Evolutionary conservation across 352 stramenopile genomes (phyloP).

Genomic region (Phytophthora meadii): DNA sequence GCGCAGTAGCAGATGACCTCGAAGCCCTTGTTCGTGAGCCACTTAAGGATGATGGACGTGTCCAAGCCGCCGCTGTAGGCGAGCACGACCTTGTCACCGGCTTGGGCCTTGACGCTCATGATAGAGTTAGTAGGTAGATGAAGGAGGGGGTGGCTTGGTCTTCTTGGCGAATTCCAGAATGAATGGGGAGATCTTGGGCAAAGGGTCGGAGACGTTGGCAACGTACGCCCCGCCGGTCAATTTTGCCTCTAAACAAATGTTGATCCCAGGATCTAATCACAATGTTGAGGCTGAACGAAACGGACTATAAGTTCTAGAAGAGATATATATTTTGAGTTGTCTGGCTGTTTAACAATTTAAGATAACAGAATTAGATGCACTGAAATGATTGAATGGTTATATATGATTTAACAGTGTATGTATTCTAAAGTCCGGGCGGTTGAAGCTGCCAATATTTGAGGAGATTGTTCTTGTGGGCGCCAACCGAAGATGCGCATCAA

Average conservation of each 20-base stretch:
- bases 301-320: constrained; percentile 4
- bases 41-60: constrained; percentile 99
- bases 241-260: constrained; percentile 35
- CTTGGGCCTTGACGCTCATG: constrained; percentile 78
- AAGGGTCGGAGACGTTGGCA: constrained; percentile 21
- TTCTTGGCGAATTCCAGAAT: constrained; percentile 53
- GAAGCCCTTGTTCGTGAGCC: constrained; percentile 98
- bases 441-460: constrained; percentile 7
- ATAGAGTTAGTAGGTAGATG: constrained; percentile 11
- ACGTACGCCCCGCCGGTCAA: constrained; percentile 5
- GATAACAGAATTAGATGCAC: background rate
- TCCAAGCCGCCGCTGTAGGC: constrained; percentile 98
- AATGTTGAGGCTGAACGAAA: constrained; percentile 30
- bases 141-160: constrained; percentile 21
- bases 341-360: background rate
- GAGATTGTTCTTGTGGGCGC: constrained; percentile 26
- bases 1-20: constrained; percentile 99
- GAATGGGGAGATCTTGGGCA: constrained; percentile 22
- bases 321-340: background rate
- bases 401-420: background rate
- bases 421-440: background rate
- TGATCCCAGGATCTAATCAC: constrained; percentile 36
- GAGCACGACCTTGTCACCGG: constrained; percentile 94
- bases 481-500: constrained; percentile 18
- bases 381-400: background rate